Evolutionary conservation across 2,329 filamentous ascomycete genomes (phyloP), one percentile per base, ranked within the genome.

Genomic region (Exophiala spinifera): DNA sequence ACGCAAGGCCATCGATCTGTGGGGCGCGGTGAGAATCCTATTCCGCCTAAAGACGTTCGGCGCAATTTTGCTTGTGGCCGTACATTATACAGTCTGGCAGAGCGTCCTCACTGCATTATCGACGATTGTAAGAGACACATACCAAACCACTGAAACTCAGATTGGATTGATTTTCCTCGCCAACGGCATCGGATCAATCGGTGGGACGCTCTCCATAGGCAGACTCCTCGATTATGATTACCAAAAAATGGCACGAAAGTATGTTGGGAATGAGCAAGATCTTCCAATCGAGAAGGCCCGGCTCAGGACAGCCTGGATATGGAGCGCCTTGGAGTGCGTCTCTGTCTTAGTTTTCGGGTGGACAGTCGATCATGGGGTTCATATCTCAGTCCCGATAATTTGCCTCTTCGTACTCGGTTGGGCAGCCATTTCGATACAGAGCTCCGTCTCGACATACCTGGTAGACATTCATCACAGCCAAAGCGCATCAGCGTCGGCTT

Each of bases 41-140:
- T 39, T 72, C 17, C 74, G 67, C 63, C 76, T 72, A 36, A 67
- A 74, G 1, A 73, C 76, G 0, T 67, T 72, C 0, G 71, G 72
- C 0, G 72, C 78, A 4, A 74, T 80, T 25, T 3, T 75, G 14
- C 81, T 77, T 48, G 69, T 79, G 3, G 75, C 74, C 0, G 62
- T 80, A 2, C 76, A 79, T 64, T 82, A 81, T 53, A 71, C 77
- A 0, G 74, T 79, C 6, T 82, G 77, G 76, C 77, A 80, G 52
- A 80, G 81, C 76, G 76, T 72, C 60, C 79, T 80, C 53, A 79
- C 79, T 0, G 75, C 74, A 33, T 77, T 79, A 71, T 78, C 79
- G 0, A 72, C 72, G 0, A 69, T 81, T 0, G 79, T 81, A 60
- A 61, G 75, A 31, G 55, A 62, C 0, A 62, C 60, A 3, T 81